A percentile compares a stretch with the other conserved stretches of the same genome.
Conservation (phyloP, 805 yeast species). For the Candida qinlingensis region DNA sequence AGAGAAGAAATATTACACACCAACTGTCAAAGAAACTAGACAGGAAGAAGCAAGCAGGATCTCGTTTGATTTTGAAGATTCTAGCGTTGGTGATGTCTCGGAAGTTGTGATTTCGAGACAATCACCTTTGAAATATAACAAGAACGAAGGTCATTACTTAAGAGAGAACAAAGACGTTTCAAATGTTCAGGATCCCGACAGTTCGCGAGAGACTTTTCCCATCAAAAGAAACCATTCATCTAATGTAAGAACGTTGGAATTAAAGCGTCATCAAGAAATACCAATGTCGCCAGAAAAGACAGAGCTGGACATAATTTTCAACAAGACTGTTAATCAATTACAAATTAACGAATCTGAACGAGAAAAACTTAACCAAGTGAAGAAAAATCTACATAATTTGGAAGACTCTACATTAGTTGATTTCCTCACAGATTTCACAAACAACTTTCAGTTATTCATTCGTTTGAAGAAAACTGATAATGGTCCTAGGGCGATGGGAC, state of each 20-base stretch:
- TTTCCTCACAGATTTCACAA: conserved; percentile 7
- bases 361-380: conserved; percentile 15
- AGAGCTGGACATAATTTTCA: conserved; percentile 9
- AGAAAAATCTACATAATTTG: conserved; percentile 11
- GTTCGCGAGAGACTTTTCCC: neutral
- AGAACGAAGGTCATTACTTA: neutral
- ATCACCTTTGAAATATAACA: conserved; percentile 14
- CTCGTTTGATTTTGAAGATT: conserved; percentile 23
- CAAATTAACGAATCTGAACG: conserved; percentile 12
- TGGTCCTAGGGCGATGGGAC: conserved; percentile 3
- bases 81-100: conserved; percentile 6
- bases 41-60: conserved; percentile 4
- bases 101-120: conserved; percentile 19
- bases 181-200: conserved; percentile 1
- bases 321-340: conserved; percentile 1
- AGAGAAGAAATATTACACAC: conserved; percentile 21
- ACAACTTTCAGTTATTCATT: conserved; percentile 1
- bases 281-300: neutral
- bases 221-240: neutral
- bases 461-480: neutral
- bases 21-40: conserved; percentile 23
- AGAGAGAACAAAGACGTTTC: conserved; percentile 8
- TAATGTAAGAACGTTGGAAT: neutral
- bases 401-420: conserved; percentile 11
- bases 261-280: neutral